These are phyloP conservation scores for Penicillium pulvis DNA, from an alignment of 495 filamentous ascomycete species.

Conservation along the genomic window DNA sequence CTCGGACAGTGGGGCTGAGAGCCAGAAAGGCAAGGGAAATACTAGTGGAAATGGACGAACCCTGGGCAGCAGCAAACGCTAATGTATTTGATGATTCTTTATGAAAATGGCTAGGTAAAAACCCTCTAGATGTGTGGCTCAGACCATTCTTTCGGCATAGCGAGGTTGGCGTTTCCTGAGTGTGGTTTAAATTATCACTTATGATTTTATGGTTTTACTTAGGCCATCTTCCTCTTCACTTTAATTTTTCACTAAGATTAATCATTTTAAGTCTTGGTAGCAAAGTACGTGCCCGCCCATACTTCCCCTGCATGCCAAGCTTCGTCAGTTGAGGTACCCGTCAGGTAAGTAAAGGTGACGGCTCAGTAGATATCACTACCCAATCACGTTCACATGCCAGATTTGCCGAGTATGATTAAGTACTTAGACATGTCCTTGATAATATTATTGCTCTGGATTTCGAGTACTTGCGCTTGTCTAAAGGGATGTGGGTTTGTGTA, in stretches of 20 bases:
- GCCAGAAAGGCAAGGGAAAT: conserved; percentile 29
- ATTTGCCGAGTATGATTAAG: no score
- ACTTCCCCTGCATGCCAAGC: background rate
- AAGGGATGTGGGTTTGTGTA: no score
- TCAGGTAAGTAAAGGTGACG: no score
- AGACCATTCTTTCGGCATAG: conserved; percentile 25
- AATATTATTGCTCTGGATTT: no score
- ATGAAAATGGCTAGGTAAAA: conserved; percentile 15
- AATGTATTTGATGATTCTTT: conserved; percentile 7
- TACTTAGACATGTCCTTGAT: no score
- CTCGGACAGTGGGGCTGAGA: conserved; percentile 35
- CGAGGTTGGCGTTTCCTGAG: conserved; percentile 18
- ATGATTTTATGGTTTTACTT: background rate
- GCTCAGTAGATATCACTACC: no score
- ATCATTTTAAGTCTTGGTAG: no score
- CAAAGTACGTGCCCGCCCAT: background rate
- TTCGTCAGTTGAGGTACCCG: background rate
- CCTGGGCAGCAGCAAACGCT: conserved; percentile 24
- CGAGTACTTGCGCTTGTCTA: no score
- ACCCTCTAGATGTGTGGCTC: conserved; percentile 17
- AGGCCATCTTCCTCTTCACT: no score
- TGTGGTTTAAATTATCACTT: background rate
- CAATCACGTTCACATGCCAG: no score
- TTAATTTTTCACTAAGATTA: no score
- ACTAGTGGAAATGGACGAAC: conserved; percentile 22